Evolutionary conservation across 768 basidiomycete genomes (phyloP).

Genomic region (Tremella mesenterica): DNA sequence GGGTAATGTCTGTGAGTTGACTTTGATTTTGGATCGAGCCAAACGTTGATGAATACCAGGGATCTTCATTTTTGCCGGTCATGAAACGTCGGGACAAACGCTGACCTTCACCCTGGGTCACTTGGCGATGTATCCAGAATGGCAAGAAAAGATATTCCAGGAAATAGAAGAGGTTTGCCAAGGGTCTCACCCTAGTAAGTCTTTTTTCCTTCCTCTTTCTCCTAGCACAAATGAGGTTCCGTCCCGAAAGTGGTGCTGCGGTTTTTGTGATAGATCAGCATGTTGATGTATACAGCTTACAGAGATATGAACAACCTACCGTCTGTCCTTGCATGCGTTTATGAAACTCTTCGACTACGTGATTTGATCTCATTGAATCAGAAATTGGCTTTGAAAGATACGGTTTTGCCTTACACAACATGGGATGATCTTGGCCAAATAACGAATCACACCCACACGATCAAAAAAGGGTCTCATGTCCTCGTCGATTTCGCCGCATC

Average conservation of each 20-base stretch:
- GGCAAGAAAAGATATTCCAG: constrained; percentile 33
- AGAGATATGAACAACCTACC: constrained; percentile 15
- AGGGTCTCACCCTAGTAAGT: constrained; percentile 16
- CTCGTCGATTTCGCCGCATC: constrained; percentile 18
- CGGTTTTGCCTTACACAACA: constrained; percentile 20
- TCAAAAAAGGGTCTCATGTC: constrained; percentile 21
- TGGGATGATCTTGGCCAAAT: constrained; percentile 16
- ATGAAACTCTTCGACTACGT: constrained; percentile 24
- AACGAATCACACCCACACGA: constrained; percentile 5
- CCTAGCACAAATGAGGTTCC: background rate
- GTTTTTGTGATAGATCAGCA: background rate
- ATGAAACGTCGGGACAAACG: constrained; percentile 37
- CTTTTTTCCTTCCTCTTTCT: background rate
- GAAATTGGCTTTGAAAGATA: constrained; percentile 14
- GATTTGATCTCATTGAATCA: constrained; percentile 18
- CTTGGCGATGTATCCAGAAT: constrained; percentile 33
- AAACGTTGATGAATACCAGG: constrained; percentile 2
- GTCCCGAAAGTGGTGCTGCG: no score
- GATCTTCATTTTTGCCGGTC: constrained; percentile 32
- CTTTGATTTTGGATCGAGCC: background rate
- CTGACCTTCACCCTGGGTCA: constrained; percentile 33
- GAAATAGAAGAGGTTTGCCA: constrained; percentile 24
- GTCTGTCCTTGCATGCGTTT: constrained; percentile 8
- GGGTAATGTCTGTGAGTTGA: constrained; percentile 26
- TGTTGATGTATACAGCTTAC: constrained; percentile 11